Conservation (phyloP, 2,329 filamentous ascomycete species). For the Cryoendolithus antarcticus region DNA sequence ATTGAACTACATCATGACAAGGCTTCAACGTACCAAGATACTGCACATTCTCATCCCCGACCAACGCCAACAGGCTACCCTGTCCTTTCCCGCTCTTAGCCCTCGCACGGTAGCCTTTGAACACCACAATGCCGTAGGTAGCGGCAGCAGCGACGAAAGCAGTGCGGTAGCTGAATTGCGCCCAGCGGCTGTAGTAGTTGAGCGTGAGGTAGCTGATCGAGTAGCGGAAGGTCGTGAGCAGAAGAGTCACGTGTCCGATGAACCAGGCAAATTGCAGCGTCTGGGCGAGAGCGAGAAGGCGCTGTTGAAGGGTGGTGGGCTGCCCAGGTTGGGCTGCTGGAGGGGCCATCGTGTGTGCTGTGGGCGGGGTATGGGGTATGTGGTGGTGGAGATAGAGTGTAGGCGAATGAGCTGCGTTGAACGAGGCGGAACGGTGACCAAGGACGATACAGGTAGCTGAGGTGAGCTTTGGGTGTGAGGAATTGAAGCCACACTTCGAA, state of each 20-base stretch:
- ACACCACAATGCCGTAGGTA: constrained; percentile 96
- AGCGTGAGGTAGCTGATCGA: constrained; percentile 74
- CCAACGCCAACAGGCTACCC: constrained; percentile 51
- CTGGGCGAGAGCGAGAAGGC: constrained; percentile 47
- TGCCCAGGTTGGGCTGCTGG: constrained; percentile 4
- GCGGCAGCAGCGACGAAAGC: constrained; percentile 80
- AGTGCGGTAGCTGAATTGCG: constrained; percentile 74
- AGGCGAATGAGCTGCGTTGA: too few relatives aligned
- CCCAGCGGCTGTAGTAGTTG: constrained; percentile 69
- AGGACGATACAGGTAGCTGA: too few relatives aligned
- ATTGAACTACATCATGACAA: too few relatives aligned
- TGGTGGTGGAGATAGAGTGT: too few relatives aligned
- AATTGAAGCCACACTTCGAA: too few relatives aligned
- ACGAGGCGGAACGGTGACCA: too few relatives aligned
- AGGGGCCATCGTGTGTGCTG: constrained; percentile 4
- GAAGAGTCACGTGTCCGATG: constrained; percentile 69
- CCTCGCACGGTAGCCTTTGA: constrained; percentile 87
- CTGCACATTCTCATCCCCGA: constrained; percentile 91
- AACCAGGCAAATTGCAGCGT: constrained; percentile 76
- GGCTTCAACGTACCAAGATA: constrained; percentile 63
- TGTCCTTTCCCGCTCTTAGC: constrained; percentile 56
- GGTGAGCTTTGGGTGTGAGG: too few relatives aligned
- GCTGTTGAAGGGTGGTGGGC: constrained; percentile 10
- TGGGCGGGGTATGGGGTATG: too few relatives aligned
- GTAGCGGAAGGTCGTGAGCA: constrained; percentile 75